These are phyloP conservation scores for Juncus effusus DNA, from an alignment of 176 grass and related monocot species.

Conservation along the genomic window DNA sequence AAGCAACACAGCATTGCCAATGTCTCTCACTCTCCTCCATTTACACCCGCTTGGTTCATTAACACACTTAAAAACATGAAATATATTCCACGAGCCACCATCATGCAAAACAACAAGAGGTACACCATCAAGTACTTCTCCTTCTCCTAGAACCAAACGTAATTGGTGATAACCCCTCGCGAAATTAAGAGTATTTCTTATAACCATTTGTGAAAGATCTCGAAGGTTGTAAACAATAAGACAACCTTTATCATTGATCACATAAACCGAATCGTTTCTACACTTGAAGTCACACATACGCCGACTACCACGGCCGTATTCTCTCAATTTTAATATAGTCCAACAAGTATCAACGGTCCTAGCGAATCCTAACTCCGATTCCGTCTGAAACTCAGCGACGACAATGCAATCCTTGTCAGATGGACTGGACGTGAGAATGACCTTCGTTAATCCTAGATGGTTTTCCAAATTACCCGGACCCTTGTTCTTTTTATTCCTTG, in stretches of 20 bases:
- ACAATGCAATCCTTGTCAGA: not conserved
- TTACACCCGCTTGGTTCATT: not conserved
- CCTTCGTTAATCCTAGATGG: not conserved
- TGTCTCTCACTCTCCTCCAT: slow-evolving; percentile 3
- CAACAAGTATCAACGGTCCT: not conserved
- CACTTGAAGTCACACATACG: not conserved
- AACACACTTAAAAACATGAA: slow-evolving; percentile 4
- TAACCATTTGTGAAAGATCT: not conserved
- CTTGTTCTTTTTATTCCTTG: not conserved
- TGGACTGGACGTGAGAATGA: slow-evolving; percentile 3
- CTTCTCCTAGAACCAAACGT: slow-evolving; percentile 8
- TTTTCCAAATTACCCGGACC: not conserved
- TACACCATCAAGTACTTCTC: not conserved
- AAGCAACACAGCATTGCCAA: slow-evolving; percentile 13
- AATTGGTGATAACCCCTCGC: not conserved
- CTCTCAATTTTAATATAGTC: not conserved
- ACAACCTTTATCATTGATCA: not conserved
- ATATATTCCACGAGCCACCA: not conserved
- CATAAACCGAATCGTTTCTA: not conserved
- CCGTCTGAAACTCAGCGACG: not conserved
- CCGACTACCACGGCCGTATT: too few relatives aligned
- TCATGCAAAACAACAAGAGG: not conserved
- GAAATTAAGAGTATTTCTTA: not conserved
- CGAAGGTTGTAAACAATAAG: slow-evolving; percentile 3
- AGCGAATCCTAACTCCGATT: not conserved